Conservation (phyloP, 768 basidiomycete species). For the Macrolepiota albuminosa region DNA sequence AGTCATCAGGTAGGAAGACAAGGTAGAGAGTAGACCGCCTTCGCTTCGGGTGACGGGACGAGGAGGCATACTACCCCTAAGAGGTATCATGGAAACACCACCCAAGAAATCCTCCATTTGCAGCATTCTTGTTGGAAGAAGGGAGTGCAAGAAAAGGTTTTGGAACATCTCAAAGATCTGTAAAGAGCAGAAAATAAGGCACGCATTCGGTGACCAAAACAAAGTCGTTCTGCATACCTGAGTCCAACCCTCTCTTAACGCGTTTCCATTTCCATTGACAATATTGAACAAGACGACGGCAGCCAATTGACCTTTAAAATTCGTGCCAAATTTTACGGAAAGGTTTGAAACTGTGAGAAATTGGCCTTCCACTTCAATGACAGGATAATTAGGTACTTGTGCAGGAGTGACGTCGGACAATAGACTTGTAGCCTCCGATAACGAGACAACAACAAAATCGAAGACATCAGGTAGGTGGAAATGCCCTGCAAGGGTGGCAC, state of each 20-base stretch:
- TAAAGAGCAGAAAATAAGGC: slow-evolving; percentile 2
- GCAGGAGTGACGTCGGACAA: slow-evolving; percentile 68
- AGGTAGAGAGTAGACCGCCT: slow-evolving; percentile 86
- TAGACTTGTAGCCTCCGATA: slow-evolving; percentile 89
- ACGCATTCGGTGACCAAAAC: neutral
- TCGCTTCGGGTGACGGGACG: slow-evolving; percentile 64
- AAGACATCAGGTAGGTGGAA: slow-evolving; percentile 94
- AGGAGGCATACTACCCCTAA: slow-evolving; percentile 68
- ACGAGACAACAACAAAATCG: slow-evolving; percentile 90
- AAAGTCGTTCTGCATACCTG: slow-evolving; percentile 46
- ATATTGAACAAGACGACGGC: slow-evolving; percentile 98
- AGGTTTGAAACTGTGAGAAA: slow-evolving; percentile 86
- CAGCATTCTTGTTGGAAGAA: slow-evolving; percentile 85
- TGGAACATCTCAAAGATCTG: slow-evolving; percentile 99
- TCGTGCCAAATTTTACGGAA: slow-evolving; percentile 91
- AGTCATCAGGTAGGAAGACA: slow-evolving; percentile 96
- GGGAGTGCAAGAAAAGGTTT: slow-evolving; percentile 90
- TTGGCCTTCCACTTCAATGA: slow-evolving; percentile 87
- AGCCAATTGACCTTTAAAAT: slow-evolving; percentile 92
- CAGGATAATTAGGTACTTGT: slow-evolving; percentile 78
- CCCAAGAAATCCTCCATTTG: slow-evolving; percentile 99
- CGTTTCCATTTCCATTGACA: slow-evolving; percentile 92
- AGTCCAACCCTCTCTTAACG: slow-evolving; percentile 92
- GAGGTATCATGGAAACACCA: slow-evolving; percentile 89
- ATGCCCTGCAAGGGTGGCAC: slow-evolving; percentile 85